Conservation (phyloP, 1,139 yeast genomes). For the Schwanniomyces etchellsii region DNA sequence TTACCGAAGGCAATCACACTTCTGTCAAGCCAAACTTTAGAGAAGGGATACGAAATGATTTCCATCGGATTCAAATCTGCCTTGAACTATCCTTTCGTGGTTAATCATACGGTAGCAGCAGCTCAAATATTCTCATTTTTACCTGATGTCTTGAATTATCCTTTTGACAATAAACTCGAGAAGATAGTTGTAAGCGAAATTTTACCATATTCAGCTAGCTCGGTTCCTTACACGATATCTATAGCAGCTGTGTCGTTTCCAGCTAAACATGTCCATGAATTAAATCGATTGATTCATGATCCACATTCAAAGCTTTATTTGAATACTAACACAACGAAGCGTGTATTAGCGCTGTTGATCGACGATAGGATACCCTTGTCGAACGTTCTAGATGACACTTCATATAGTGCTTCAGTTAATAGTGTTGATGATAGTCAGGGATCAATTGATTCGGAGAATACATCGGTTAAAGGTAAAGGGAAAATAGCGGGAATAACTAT, state of each 20-base stretch:
- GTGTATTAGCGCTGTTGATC: slow-evolving; percentile 49
- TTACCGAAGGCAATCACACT: slow-evolving; percentile 69
- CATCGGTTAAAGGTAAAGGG: slow-evolving; percentile 23
- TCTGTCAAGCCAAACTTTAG: slow-evolving; percentile 39
- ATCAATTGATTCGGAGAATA: slow-evolving; percentile 31
- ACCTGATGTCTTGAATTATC: slow-evolving; percentile 50
- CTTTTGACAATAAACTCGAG: slow-evolving; percentile 36
- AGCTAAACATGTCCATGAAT: slow-evolving; percentile 32
- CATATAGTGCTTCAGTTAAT: slow-evolving; percentile 12
- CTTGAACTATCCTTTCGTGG: slow-evolving; percentile 70
- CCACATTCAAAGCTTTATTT: slow-evolving; percentile 44
- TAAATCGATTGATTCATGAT: slow-evolving; percentile 41
- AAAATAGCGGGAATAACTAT: slow-evolving; percentile 54
- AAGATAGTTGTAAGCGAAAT: slow-evolving; percentile 51
- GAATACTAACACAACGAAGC: slow-evolving; percentile 41
- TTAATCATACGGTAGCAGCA: slow-evolving; percentile 56
- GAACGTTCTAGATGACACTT: slow-evolving; percentile 33
- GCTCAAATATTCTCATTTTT: slow-evolving; percentile 74
- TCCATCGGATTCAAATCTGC: slow-evolving; percentile 67
- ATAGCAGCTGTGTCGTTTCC: slow-evolving; percentile 78
- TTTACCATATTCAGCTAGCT: slow-evolving; percentile 57
- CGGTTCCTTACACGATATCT: slow-evolving; percentile 54
- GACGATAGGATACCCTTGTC: slow-evolving; percentile 61
- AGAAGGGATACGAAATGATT: slow-evolving; percentile 46
- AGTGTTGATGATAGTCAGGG: slow-evolving; percentile 24